Conservation (phyloP, 306 rosid species). For the Lathyrus tuberosus region DNA sequence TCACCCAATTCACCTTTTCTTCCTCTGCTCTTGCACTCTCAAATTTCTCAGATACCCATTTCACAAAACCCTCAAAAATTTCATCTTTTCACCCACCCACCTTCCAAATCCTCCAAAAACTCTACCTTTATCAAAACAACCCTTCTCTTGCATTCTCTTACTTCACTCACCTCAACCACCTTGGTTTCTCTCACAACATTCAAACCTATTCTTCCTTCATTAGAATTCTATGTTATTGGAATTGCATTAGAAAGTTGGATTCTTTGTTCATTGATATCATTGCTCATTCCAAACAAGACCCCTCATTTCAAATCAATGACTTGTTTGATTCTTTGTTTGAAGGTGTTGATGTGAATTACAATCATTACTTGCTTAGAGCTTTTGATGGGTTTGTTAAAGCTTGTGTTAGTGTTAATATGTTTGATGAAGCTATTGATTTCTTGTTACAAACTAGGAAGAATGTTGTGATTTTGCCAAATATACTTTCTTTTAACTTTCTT, state of each 20-base stretch:
- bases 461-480: constrained; percentile 68
- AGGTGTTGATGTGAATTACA: constrained; percentile 27
- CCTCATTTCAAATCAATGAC: constrained; percentile 44
- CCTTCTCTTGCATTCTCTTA: constrained; percentile 63
- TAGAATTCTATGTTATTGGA: constrained; percentile 64
- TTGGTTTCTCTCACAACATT: constrained; percentile 51
- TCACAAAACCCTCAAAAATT: not conserved
- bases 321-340: constrained; percentile 51
- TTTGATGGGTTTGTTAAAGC: constrained; percentile 65
- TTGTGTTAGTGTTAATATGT: constrained; percentile 60
- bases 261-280: constrained; percentile 64
- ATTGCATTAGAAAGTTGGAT: constrained; percentile 55
- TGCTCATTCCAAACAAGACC: constrained; percentile 31
- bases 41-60: constrained; percentile 11
- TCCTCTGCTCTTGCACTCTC: constrained; percentile 43
- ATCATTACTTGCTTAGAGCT: constrained; percentile 43
- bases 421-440: constrained; percentile 70
- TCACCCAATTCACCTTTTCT: constrained; percentile 18
- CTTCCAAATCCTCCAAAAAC: constrained; percentile 44
- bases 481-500: constrained; percentile 67
- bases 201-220: constrained; percentile 58
- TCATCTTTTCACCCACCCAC: constrained; percentile 26
- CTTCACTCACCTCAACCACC: constrained; percentile 46
- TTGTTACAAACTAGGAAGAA: constrained; percentile 51
- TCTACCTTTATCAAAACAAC: constrained; percentile 41